Evolutionary conservation across 1,284 basidiomycete genomes (phyloP), one percentile per base, ranked within the genome.

Genomic region (Sporisorium scitamineum): DNA sequence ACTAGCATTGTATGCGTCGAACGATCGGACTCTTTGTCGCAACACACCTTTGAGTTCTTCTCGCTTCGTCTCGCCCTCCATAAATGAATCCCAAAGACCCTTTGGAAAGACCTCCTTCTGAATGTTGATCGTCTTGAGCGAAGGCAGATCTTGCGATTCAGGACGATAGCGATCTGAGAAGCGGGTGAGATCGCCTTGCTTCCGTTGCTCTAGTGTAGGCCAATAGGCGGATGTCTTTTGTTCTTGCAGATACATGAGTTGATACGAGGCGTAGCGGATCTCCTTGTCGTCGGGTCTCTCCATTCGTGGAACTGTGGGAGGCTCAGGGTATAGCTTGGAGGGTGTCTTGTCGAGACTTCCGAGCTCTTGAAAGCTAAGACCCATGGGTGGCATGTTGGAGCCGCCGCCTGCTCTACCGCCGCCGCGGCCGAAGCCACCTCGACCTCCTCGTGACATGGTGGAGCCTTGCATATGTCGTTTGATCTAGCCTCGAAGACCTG

Each of bases 91-190:
- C 80, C 80, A 84, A 9, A 84, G 73, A 2, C 79, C 80, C 18
- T 72, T 69, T 2, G 83, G 83, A 47, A 84, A 84, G 13, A 83
- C 77, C 22, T 73, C 78, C 32, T 76, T 72, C 44, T 84, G 80
- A 61, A 84, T 57, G 24, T 67, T 64, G 50, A 80, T 63, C 16
- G 54, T 60, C n/a, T 78, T 73, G 42, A 80, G 73, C 20, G 72
- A 74, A 9, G 80, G 81, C 0, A 65, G 57, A 8, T 76, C 69
- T 22, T 79, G 66, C 13, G 81, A 52, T 20, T 76, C 76, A 3
- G 79, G 80, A 13, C 79, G 69, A 56, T 80, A 84, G 13, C 78
- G 61, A 64, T 83, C 81, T 0, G 82, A 75, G 65, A 79, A 84
- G 7, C 82, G 64, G 16, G 74, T 56, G 32, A 84, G 70, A 3